A percentile compares a stretch with the other conserved stretches of the same genome.
Conservation (phyloP, 2,329 filamentous ascomycete species). For the Trichoderma sp. region DNA sequence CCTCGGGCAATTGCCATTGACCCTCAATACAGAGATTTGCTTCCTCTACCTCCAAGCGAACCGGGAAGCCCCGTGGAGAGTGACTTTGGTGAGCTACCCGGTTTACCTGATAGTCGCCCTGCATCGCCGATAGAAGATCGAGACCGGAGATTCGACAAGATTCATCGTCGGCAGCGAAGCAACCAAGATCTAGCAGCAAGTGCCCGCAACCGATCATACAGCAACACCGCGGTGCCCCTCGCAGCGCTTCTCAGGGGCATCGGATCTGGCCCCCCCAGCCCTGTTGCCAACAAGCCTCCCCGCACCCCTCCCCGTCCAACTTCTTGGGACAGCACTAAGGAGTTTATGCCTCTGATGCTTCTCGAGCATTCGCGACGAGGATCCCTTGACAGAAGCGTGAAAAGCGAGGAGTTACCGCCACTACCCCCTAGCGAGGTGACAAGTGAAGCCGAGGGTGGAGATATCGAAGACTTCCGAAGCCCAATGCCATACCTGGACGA, state of each 20-base stretch:
- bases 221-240: conserved; percentile 60
- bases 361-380: conserved; percentile 63
- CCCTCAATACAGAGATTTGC: conserved; percentile 64
- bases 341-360: conserved; percentile 81
- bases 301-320: conserved; percentile 49
- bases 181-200: conserved; percentile 36
- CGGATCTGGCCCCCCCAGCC: conserved; percentile 48
- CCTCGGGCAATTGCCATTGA: conserved; percentile 64
- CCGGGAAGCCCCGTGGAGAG: conserved; percentile 50
- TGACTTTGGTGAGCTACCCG: conserved; percentile 47
- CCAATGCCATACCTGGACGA: not conserved
- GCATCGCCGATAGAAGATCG: conserved; percentile 56
- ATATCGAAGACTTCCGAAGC: conserved; percentile 32
- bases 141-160: conserved; percentile 42
- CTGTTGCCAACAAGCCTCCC: conserved; percentile 41
- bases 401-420: conserved; percentile 48
- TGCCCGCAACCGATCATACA: conserved; percentile 48
- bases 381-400: conserved; percentile 38
- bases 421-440: conserved; percentile 49
- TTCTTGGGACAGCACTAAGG: conserved; percentile 65
- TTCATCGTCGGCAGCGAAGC: conserved; percentile 53
- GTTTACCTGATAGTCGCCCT: conserved; percentile 62
- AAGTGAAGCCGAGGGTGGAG: conserved; percentile 23
- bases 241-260: conserved; percentile 56
- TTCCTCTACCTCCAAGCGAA: conserved; percentile 63